Base-by-base conservation (phyloP, 331 rosid genomes). In the Spiraea crenata region DNA sequence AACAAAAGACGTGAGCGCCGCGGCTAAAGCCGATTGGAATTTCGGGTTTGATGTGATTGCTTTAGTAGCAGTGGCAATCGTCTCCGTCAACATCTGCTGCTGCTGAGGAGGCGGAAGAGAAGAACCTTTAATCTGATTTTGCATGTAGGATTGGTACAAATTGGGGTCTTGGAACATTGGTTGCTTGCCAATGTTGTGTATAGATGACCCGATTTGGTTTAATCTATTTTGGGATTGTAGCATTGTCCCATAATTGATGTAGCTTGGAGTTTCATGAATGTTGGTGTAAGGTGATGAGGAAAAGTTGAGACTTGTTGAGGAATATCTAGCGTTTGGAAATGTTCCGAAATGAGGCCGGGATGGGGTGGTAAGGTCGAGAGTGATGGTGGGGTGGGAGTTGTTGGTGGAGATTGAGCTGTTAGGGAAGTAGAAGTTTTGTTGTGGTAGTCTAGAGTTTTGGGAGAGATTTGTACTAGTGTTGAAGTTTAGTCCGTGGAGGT, bases 331-430 rank as follows among this genome's bases (percentile, higher is more conserved):
- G 19, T 14, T 63, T 58, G 69, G 3, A 13, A 71, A 57, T 40
- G 70, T 38, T 74, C 83, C 66, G 39, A 72, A 60, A 13, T 57
- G 74, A 34, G 82, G 37, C 48, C 74, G 69, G 54, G 84, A 66
- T 58, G 78, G 77, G 40, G 34, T 63, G 10, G 89, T 86, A 31
- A 88, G 86, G 69, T 88, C 91, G 12, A 88, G 81, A 48, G 89
- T 88, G 71, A 88, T 68, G 19, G 91, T 88, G 55, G 90, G 89
- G 84, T 88, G 91, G 59, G 85, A 83, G 55, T 78, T 88, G 46
- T 37, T 61, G 61, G 84, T 88, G 50, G 89, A 82, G 76, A 88
- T 51, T 13, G 82, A 76, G 34, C 85, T 71, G 80, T 81, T 81
- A 45, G 85, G 81, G 58, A 85, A 70, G 44, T 79, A 70, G 83